phyloP scores from a whole-genome alignment of 495 filamentous ascomycete genomes.

The Aspergillus ellipticus region DNA sequence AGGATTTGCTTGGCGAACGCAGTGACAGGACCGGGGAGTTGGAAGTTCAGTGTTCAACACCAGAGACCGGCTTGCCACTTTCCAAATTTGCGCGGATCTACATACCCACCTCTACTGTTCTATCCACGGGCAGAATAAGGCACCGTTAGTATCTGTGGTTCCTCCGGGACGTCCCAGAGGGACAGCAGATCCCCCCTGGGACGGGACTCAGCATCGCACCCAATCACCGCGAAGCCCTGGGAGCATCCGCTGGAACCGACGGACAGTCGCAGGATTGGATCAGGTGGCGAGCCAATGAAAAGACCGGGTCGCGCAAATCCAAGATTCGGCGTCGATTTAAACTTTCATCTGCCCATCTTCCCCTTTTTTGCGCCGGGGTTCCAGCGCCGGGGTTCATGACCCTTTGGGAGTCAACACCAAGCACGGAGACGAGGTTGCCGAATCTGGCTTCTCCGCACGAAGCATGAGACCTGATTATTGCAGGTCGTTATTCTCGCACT shows the following conservation, averaged over 20 bases:
- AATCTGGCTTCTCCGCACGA: not conserved
- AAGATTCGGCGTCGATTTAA: not conserved
- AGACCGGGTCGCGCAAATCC: not conserved
- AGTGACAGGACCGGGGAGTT: not conserved
- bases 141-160: not conserved
- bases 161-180: not conserved
- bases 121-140: not conserved
- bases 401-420: not conserved
- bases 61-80: not conserved
- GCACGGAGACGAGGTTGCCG: not conserved
- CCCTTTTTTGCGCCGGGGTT: not conserved
- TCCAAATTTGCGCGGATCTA: not conserved
- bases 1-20: not conserved
- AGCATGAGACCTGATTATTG: not conserved
- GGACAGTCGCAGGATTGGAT: not conserved
- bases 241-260: not conserved
- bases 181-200: not conserved
- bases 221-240: not conserved
- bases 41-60: not conserved
- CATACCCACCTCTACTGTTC: not conserved
- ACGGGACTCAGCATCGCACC: not conserved
- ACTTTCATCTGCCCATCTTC: not conserved
- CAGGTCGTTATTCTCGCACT: not conserved
- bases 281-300: not conserved
- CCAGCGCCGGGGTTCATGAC: not conserved